Evolutionary conservation across 2,329 filamentous ascomycete species (phyloP), one percentile per base, ranked within the genome.

Genomic region (Pyrenophora tritici-repentis): DNA sequence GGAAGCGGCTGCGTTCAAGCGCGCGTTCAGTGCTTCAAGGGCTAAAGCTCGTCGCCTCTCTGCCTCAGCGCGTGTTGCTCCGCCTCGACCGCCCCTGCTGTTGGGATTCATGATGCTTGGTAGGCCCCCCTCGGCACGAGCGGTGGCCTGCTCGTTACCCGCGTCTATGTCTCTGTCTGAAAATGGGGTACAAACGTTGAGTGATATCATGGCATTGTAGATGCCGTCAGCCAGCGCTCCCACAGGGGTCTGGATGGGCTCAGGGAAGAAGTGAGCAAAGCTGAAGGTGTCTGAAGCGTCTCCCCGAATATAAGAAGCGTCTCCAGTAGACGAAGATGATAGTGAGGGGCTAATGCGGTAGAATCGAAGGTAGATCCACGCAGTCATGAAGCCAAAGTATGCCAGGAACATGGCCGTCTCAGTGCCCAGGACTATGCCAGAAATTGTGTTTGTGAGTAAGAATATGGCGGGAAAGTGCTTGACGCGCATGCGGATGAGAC

Each of bases 211-310:
- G 3, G 88, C 73, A 50, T 82, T 81, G 76, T 93, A 97, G 20
- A 97, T 73, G 54, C 85, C 81, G 62, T 90, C 86, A 9, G 89
- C 83, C n/a, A 96, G 71, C 8, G 85, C 81, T 13, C 87, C 84
- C 35, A 97, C 82, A 12, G 90, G 79, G 0, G 91, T 89, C 71
- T 97, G 93, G 35, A 89, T 78, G 3, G 87, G 85, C 41, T 88
- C 89, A 0, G 94, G 94, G 77, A 97, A 97, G 79, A 99, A 96
- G 66, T 94, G 91, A 59, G 91, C 88, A 72, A 99, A 96, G 6
- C 92, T 89, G 71, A 99, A 99, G 0, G 92, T 96, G 75, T 99
- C 94, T 73, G 90, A 95, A 31, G 94, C 90, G 73, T 99, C 94
- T 56, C 94, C 94, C 58, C 87, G 89, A 62, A 96, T 84, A 7